Conservation (phyloP, 441 rosid species). For the Gossypium gossypioides region DNA sequence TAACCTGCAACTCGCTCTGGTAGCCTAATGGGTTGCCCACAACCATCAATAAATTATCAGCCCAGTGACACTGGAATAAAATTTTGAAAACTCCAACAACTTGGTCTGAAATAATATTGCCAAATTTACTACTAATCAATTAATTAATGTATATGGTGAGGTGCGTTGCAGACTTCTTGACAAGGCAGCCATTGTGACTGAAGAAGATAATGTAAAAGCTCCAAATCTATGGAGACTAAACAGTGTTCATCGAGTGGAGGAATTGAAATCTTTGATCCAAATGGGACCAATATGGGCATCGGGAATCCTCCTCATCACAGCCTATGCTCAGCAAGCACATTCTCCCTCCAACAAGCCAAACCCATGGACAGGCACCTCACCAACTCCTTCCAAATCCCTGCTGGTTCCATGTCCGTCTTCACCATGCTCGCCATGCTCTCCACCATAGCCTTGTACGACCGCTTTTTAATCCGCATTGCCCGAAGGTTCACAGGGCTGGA, state of each 20-base stretch:
- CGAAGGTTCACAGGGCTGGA: slow-evolving; percentile 69
- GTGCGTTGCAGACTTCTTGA: slow-evolving; percentile 52
- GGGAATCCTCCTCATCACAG: slow-evolving; percentile 73
- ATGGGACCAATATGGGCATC: slow-evolving; percentile 95
- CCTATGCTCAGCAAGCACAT: slow-evolving; percentile 84
- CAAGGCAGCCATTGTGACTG: slow-evolving; percentile 67
- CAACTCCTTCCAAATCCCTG: slow-evolving; percentile 62
- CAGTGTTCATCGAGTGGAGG: slow-evolving; percentile 87
- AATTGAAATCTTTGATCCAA: slow-evolving; percentile 68
- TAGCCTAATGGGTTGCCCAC: too few species aligned
- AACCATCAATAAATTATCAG: too few species aligned
- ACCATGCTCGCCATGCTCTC: slow-evolving; percentile 65
- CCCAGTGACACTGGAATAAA: too few species aligned
- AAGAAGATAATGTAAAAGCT: slow-evolving; percentile 39
- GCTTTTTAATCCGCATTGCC: slow-evolving; percentile 39
- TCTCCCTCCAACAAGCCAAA: slow-evolving; percentile 82
- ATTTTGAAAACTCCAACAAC: too few species aligned
- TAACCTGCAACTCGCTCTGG: too few species aligned
- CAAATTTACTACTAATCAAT: not conserved
- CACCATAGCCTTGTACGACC: slow-evolving; percentile 66
- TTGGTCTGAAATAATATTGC: not conserved
- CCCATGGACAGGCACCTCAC: slow-evolving; percentile 75
- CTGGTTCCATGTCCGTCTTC: slow-evolving; percentile 87
- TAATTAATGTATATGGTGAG: not conserved
- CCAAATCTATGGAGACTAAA: slow-evolving; percentile 67